Conservation (phyloP, 352 stramenopile species). For the Achlya hypogyna region DNA sequence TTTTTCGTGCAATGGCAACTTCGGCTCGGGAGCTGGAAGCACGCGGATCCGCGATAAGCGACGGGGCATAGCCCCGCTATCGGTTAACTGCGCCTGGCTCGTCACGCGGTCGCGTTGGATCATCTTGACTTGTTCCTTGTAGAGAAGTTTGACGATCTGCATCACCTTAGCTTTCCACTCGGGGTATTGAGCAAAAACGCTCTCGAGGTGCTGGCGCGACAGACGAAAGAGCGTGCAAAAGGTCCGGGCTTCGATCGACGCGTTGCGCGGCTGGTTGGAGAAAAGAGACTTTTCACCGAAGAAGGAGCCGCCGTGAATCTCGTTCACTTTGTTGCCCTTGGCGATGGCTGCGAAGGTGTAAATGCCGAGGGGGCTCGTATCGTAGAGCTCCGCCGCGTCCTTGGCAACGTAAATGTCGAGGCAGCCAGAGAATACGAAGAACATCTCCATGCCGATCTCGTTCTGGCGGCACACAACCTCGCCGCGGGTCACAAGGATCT, state of each 20-base stretch:
- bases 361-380: neutral
- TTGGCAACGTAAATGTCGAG: constrained; percentile 35
- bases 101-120: constrained; percentile 51
- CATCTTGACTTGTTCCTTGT: constrained; percentile 40
- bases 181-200: constrained; percentile 53
- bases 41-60: neutral
- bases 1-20: neutral
- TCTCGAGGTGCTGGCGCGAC: constrained; percentile 35
- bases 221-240: constrained; percentile 52
- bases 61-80: constrained; percentile 3
- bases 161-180: constrained; percentile 55
- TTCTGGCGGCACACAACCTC: constrained; percentile 56
- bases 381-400: constrained; percentile 31
- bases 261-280: constrained; percentile 42
- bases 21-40: neutral
- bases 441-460: constrained; percentile 64
- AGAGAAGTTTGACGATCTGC: constrained; percentile 39
- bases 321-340: constrained; percentile 33
- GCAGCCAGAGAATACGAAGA: constrained; percentile 58
- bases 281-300: constrained; percentile 59
- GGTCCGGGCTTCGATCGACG: constrained; percentile 36
- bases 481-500: constrained; percentile 46
- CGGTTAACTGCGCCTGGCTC: constrained; percentile 25
- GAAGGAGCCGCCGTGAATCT: constrained; percentile 38
- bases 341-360: neutral